phyloP scores from a whole-genome alignment of 108 stramenopile genomes.

The Cafeteria roenbergensis region DNA sequence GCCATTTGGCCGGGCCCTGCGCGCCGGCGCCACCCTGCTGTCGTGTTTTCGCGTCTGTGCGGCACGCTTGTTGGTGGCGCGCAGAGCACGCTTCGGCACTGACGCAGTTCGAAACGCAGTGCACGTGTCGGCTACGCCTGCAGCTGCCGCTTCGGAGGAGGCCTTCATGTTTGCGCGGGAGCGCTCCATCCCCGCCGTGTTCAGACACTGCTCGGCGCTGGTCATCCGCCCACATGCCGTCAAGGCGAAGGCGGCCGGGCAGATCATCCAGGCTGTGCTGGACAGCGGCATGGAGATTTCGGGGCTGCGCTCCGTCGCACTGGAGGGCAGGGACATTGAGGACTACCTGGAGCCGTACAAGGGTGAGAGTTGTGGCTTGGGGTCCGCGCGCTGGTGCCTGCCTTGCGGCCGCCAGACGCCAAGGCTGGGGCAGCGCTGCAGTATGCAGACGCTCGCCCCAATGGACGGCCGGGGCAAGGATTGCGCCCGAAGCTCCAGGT shows the following conservation, averaged over 20 bases:
- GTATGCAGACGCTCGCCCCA: too few relatives aligned
- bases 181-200: slow-evolving; percentile 32
- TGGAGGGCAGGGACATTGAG: slow-evolving; percentile 39
- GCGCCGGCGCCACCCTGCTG: too few relatives aligned
- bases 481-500: too few relatives aligned
- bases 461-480: too few relatives aligned
- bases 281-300: slow-evolving; percentile 44
- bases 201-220: slow-evolving; percentile 49
- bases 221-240: slow-evolving; percentile 60
- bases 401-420: too few relatives aligned
- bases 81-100: not conserved
- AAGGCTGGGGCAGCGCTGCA: too few relatives aligned
- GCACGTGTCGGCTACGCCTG: not conserved
- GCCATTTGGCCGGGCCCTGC: too few relatives aligned
- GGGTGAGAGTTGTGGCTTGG: slow-evolving; percentile 20
- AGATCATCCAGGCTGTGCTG: slow-evolving; percentile 38
- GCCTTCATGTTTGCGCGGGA: not conserved
- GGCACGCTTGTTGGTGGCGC: not conserved
- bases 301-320: slow-evolving; percentile 40
- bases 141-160: not conserved
- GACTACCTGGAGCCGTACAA: slow-evolving; percentile 62
- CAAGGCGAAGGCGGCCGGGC: slow-evolving; percentile 35
- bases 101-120: slow-evolving; percentile 3
- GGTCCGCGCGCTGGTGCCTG: too few relatives aligned
- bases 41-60: too few relatives aligned